Conservation (phyloP, 257 asterid species). For the Sherardia arvensis region DNA sequence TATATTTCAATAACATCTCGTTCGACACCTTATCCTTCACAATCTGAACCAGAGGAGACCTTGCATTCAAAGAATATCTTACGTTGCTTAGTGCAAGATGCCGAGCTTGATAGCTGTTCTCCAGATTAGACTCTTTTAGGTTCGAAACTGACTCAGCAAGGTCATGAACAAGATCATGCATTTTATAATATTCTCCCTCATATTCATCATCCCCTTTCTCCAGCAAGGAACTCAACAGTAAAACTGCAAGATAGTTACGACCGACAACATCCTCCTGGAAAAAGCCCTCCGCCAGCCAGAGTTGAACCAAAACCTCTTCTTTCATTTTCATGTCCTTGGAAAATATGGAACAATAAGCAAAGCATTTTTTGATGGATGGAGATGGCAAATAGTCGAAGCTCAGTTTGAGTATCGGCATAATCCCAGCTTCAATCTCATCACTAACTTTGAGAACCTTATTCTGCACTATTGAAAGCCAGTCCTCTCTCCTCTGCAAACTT, state of each 20-base stretch:
- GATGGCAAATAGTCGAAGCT: slow-evolving; percentile 24
- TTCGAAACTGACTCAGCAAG: slow-evolving; percentile 17
- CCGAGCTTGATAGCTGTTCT: neutral
- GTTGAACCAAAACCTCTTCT: slow-evolving; percentile 14
- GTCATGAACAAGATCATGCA: slow-evolving; percentile 33
- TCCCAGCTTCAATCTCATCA: neutral
- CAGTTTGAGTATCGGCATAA: slow-evolving; percentile 10
- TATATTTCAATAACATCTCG: neutral
- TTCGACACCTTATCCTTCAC: neutral
- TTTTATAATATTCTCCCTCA: neutral
- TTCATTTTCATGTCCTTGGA: neutral
- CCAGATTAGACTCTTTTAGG: neutral
- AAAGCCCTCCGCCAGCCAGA: slow-evolving; percentile 33
- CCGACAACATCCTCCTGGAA: slow-evolving; percentile 10
- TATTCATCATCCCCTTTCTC: neutral
- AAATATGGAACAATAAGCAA: slow-evolving; percentile 26
- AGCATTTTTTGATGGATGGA: slow-evolving; percentile 20
- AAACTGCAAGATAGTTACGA: neutral
- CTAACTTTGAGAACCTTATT: neutral
- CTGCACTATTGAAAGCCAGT: slow-evolving; percentile 12
- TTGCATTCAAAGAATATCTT: neutral
- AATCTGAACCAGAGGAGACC: neutral
- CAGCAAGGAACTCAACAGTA: slow-evolving; percentile 15
- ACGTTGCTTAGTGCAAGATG: neutral
- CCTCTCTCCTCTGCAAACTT: neutral